These are phyloP conservation scores for Kwoniella heveanensis DNA, from an alignment of 768 basidiomycete genomes.

Conservation along the genomic window DNA sequence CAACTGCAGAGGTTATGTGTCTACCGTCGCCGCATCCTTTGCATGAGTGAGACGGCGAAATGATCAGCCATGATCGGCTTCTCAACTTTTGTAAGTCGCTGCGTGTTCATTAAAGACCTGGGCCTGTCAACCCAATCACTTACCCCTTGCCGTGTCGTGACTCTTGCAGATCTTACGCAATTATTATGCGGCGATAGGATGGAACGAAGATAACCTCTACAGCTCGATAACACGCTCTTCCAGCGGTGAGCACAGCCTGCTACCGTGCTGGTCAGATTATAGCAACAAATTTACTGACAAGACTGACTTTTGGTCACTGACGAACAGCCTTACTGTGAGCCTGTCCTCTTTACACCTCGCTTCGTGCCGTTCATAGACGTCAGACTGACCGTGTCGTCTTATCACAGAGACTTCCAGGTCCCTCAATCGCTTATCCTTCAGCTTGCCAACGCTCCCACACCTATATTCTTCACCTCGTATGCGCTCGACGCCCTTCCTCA, in stretches of 20 bases:
- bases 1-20: too few relatives aligned
- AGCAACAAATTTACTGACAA: too few relatives aligned
- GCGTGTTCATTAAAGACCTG: background rate
- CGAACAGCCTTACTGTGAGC: conserved; percentile 11
- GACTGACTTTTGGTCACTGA: background rate
- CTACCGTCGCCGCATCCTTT: too few relatives aligned
- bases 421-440: conserved; percentile 82
- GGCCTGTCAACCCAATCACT: too few relatives aligned
- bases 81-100: conserved; percentile 14
- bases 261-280: too few relatives aligned
- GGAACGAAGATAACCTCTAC: conserved; percentile 96
- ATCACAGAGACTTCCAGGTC: conserved; percentile 71
- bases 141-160: conserved; percentile 39
- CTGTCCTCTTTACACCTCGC: too few relatives aligned
- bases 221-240: conserved; percentile 87
- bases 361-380: too few relatives aligned
- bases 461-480: conserved; percentile 84
- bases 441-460: conserved; percentile 72
- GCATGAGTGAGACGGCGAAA: background rate
- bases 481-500: conserved; percentile 91
- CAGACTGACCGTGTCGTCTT: background rate
- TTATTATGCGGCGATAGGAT: conserved; percentile 90
- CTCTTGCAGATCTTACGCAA: conserved; percentile 68
- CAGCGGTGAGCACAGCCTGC: conserved; percentile 63
- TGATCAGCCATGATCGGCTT: conserved; percentile 21